Base-by-base conservation (phyloP, 2,329 filamentous ascomycete species). In the Orbilia oligospora region DNA sequence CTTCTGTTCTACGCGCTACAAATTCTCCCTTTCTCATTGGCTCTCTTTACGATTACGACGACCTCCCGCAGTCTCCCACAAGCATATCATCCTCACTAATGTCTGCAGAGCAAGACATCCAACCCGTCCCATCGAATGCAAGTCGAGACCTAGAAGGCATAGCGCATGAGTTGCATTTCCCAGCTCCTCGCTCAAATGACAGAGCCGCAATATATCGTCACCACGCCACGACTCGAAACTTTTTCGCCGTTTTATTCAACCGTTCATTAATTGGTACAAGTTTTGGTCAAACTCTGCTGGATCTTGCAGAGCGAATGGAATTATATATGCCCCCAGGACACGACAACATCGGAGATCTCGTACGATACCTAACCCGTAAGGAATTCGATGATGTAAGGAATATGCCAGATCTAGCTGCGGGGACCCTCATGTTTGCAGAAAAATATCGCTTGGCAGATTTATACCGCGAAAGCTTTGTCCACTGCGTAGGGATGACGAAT, bases 141-240 rank as follows among this genome's bases (percentile, higher is more conserved):
- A 81, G 85, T 2, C 85, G 84, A 12, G 86, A 87, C 18, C 81
- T 85, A 5, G 88, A 89, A 76, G 88, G 88, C 1, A 87, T 90
- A 51, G 88, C 87, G 1, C 90, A 90, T 75, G 87, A 91, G 81
- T 88, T 92, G 83, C 89, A 88, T 84, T 90, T 92, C 76, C 87
- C 90, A 0, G 86, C 89, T 0, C 89, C 89, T 0, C 80, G 86
- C 0, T 86, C 87, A 44, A 81, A 88, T 46, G 86, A 82, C 81
- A 87, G 84, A 81, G 83, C 83, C 18, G 88, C 87, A 49, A 87
- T 87, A 68, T 85, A 87, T 0, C 86, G 89, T 0, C 87, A 91
- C 80, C 89, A 90, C 80, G 86, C 92, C 56, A 90, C 91, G 0
- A 91, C 90, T 0, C 88, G 91, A 20, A 93, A 92, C 81, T 88